Conservation (phyloP, 2,329 filamentous ascomycete species). For the Calonectria honghensis region DNA sequence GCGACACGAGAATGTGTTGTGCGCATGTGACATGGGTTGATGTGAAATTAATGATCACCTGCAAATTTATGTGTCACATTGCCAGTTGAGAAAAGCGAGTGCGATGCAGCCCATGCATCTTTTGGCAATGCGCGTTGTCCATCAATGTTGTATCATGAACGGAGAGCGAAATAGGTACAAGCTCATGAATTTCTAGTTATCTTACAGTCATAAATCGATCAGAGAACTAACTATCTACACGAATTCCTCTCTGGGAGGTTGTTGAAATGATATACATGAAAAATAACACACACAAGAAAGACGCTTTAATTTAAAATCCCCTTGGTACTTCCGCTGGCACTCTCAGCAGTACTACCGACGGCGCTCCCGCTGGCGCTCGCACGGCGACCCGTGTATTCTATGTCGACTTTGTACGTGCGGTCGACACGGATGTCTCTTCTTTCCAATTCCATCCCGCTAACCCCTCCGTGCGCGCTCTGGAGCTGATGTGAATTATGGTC, state of each 20-base stretch:
- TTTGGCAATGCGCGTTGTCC: neutral
- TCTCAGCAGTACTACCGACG: neutral
- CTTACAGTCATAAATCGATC: neutral
- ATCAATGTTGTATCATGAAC: neutral
- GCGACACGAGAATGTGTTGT: neutral
- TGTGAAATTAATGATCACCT: neutral
- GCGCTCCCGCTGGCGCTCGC: neutral
- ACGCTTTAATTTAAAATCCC: neutral
- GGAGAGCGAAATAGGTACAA: neutral
- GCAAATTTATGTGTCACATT: neutral
- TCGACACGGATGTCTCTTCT: constrained; percentile 19
- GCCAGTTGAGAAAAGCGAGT: neutral
- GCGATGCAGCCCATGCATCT: no score
- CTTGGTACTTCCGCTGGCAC: neutral
- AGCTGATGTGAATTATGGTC: neutral
- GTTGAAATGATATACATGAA: neutral
- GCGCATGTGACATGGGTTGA: neutral
- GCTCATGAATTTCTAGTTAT: neutral
- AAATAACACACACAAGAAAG: neutral
- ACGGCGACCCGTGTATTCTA: neutral
- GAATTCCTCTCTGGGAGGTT: neutral
- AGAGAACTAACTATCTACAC: neutral
- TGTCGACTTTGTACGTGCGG: constrained; percentile 14
- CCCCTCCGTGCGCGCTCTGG: neutral
- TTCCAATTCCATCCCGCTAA: neutral